phyloP scores from a whole-genome alignment of 192 early-diverging fungal genomes.

The Phycomyces nitens region DNA sequence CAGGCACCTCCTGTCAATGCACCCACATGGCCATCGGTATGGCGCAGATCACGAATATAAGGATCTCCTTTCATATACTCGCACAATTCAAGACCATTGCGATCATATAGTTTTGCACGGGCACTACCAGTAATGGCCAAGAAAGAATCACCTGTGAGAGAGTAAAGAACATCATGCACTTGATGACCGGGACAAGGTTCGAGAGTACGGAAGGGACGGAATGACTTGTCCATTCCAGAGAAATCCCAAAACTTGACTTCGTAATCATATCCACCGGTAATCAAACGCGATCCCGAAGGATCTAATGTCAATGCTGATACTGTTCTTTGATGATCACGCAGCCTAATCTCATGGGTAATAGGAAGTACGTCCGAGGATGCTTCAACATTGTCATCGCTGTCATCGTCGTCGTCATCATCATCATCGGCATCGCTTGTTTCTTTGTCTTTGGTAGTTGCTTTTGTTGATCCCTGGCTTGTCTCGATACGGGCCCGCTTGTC shows the following conservation, averaged over 20 bases:
- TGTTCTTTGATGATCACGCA: constrained; percentile 65
- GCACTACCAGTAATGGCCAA: constrained; percentile 75
- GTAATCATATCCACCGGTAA: constrained; percentile 79
- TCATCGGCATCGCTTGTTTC: constrained; percentile 15
- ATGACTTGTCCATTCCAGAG: constrained; percentile 74
- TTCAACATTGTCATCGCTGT: constrained; percentile 37
- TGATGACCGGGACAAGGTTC: constrained; percentile 78
- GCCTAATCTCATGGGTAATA: constrained; percentile 62
- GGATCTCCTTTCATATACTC: constrained; percentile 90
- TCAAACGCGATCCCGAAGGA: constrained; percentile 71
- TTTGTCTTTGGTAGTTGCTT: constrained; percentile 9
- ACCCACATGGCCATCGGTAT: constrained; percentile 83
- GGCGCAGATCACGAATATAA: constrained; percentile 84
- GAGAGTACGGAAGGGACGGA: constrained; percentile 74
- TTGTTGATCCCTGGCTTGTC: not conserved
- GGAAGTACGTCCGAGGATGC: constrained; percentile 46
- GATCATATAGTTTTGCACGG: constrained; percentile 72
- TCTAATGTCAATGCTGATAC: constrained; percentile 82
- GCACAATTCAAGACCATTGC: constrained; percentile 67
- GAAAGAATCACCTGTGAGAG: constrained; percentile 67
- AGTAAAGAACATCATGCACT: constrained; percentile 79
- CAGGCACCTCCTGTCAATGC: constrained; percentile 75
- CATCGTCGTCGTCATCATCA: constrained; percentile 35
- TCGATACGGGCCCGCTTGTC: not conserved
- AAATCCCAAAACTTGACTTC: constrained; percentile 92